Base-by-base conservation (phyloP, 2,329 filamentous ascomycete species). In the Alternaria hordeiaustralica region DNA sequence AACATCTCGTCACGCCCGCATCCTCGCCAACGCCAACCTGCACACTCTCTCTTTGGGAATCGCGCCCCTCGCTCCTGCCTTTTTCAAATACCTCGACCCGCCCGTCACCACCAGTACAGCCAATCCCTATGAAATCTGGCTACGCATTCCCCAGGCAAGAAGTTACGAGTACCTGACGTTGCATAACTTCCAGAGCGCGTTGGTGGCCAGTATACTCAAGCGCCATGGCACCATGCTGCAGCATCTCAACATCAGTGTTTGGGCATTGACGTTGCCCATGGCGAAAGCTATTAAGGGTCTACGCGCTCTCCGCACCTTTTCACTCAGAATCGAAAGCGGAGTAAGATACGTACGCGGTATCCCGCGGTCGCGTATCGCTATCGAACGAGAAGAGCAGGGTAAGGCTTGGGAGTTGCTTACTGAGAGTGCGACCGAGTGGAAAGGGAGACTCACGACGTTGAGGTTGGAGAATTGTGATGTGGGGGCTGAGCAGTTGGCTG, bases 41-140 rank as follows among this genome's bases (percentile, higher is more conserved):
- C 73, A 75, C 46, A 89, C 83, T 90, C 93, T 97, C 82, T 97
- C 94, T 20, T 96, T 88, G 10, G 90, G 82, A 41, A 94, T 88
- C 85, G 36, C 90, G 1, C 88, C 88, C n/a, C 45, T 43, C 18
- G 13, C 11, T 13, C 15, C n/a, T 13, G 21, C 15, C n/a, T 25
- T 15, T 13, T 41, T 18, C 21, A 58, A 33, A 2, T 12, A 36
- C 13, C 49, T 53, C 21, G 13, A 53, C 5, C 9, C 85, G 43
- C 93, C 41, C 18, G 3, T 81, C 46, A 47, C 21, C 61, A 33
- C 3, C 6, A 15, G 30, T n/a, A 56, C n/a, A 13, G 21, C 54
- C 13, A 26, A 33, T 4, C 18, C 55, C 12, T 55, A 55, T 36
- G 44, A 33, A 3, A 25, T 28, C 44, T 63, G 49, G 44, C 30